phyloP scores from a whole-genome alignment of 1,284 basidiomycete genomes.

The Phellopilus nigrolimitatus region DNA sequence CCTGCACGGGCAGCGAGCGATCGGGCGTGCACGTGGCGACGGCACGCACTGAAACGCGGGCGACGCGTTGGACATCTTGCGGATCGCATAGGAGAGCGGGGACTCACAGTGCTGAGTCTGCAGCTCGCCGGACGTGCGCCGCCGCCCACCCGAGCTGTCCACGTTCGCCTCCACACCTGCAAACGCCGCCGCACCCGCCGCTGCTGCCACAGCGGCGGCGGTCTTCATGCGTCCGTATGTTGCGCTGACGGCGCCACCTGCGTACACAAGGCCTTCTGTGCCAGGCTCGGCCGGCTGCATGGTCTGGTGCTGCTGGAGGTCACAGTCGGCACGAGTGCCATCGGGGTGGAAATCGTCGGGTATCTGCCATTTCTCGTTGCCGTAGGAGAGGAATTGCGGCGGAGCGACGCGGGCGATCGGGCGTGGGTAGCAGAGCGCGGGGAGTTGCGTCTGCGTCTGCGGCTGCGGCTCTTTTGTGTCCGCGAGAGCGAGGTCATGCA shows the following conservation, averaged over 20 bases:
- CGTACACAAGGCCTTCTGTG: no score
- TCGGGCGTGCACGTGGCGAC: slow-evolving; percentile 65
- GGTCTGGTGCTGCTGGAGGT: no score
- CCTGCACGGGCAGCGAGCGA: slow-evolving; percentile 61
- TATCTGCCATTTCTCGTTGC: slow-evolving; percentile 58
- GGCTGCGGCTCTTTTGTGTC: neutral
- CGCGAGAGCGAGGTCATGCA: no score
- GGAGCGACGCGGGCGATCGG: slow-evolving; percentile 39
- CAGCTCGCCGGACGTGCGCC: slow-evolving; percentile 24
- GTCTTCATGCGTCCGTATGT: slow-evolving; percentile 17
- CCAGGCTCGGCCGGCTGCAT: no score
- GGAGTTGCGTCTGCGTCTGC: neutral
- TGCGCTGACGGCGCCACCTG: no score
- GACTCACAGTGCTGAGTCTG: slow-evolving; percentile 27
- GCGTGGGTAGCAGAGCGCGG: slow-evolving; percentile 21
- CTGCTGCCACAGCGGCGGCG: neutral
- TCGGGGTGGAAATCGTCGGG: slow-evolving; percentile 65
- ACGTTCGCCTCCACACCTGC: no score
- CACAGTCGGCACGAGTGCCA: slow-evolving; percentile 53
- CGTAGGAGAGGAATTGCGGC: slow-evolving; percentile 48
- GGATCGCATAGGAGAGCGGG: slow-evolving; percentile 35
- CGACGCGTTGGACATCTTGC: slow-evolving; percentile 34
- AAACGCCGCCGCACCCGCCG: neutral
- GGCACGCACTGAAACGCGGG: slow-evolving; percentile 47
- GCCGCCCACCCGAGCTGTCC: slow-evolving; percentile 23